Evolutionary conservation across 306 rosid species (phyloP).

Genomic region (Vicia faba): DNA sequence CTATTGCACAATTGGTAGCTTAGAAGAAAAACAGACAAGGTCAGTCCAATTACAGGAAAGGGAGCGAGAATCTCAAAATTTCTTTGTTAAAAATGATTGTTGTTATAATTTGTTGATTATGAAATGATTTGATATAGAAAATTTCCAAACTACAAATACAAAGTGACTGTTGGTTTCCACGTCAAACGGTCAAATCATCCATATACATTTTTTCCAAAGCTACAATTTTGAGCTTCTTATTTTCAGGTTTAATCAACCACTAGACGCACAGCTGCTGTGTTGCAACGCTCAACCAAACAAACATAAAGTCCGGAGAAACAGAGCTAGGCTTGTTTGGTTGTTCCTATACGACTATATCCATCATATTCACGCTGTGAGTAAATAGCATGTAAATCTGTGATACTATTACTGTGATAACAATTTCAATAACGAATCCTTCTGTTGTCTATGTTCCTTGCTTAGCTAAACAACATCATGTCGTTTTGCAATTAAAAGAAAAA

Average conservation of each 20-base stretch:
- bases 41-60: background rate
- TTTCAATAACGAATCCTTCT: background rate
- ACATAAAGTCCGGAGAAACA: background rate
- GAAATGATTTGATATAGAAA: background rate
- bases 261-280: too few species aligned
- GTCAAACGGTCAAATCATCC: too few species aligned
- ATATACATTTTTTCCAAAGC: too few species aligned
- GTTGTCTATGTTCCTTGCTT: background rate
- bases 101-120: background rate
- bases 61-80: background rate
- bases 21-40: constrained; percentile 3
- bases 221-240: too few species aligned
- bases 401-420: background rate
- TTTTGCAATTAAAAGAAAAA: background rate
- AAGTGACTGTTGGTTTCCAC: too few species aligned
- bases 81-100: background rate
- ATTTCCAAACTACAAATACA: background rate
- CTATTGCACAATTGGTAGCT: background rate
- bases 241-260: too few species aligned
- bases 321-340: background rate
- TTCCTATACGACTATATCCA: background rate
- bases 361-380: background rate
- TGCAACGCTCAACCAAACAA: too few species aligned
- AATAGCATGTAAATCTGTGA: background rate
- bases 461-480: background rate